Evolutionary conservation across 768 basidiomycete genomes (phyloP), one percentile per base, ranked within the genome.

Genomic region (Serendipita sp.): DNA sequence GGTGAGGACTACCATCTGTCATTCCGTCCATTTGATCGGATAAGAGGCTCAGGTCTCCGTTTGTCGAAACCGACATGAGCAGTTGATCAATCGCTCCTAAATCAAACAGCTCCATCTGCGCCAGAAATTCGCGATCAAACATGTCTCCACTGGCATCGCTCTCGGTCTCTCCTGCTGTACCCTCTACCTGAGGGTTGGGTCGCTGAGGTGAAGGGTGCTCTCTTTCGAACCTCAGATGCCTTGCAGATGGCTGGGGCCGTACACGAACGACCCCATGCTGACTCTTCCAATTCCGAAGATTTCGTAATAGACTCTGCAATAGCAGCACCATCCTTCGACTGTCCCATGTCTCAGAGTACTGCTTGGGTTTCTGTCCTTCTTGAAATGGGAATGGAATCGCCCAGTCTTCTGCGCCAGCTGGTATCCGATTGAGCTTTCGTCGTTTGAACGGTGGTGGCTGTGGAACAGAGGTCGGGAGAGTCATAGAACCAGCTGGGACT

Each of bases 371-470:
- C 68, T 91, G 85, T 34, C 86, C 89, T 56, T 78, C 75, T 45
- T 72, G 73, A 67, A 90, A 90, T 3, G 89, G 89, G 71, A 84
- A 90, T 0, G 89, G 89, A 0, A 90, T 81, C 68, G 89, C 87
- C 89, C 89, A 91, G 70, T 89, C 87, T 1, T 73, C 78, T 1
- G 89, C 89, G 10, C 89, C 89, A 24, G 89, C 89, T 38, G 89
- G 89, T 13, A 91, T 87, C 7, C 76, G 74, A 65, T 77, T 78
- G 13, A 89, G 75, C 68, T 81, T 86, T 34, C 87, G 79, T 66
- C 81, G 83, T 73, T 88, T 89, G 18, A 69, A 30, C 13, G 60
- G 54, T 3, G 77, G 70, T 5, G 77, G 71, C 8, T 28, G 28
- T 10, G 18, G 10, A n/a, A 5, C 48, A 5, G n/a, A 18, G 28